Conservation (phyloP, 2,329 filamentous ascomycete genomes). For the Diaporthe citri region DNA sequence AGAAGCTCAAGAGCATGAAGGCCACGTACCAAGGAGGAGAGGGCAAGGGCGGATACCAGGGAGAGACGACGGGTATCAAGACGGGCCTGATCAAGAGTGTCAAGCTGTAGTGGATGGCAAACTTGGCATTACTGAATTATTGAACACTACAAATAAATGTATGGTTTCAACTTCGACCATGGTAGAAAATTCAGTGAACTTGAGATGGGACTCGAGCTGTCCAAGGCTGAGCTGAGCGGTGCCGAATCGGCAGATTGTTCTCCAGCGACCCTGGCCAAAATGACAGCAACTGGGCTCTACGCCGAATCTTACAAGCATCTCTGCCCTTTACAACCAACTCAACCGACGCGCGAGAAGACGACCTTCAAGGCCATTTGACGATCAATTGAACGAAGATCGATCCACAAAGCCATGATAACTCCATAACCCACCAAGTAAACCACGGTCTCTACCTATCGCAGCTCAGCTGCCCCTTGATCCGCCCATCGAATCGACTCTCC, state of each 20-base stretch:
- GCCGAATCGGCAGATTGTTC: constrained; percentile 34
- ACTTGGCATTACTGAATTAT: neutral
- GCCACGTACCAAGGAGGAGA: constrained; percentile 88
- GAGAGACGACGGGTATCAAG: constrained; percentile 96
- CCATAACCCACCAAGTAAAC: neutral
- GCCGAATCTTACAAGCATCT: neutral
- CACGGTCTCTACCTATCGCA: constrained; percentile 4
- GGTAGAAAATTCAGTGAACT: neutral
- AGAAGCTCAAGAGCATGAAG: constrained; percentile 92
- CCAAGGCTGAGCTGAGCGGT: neutral
- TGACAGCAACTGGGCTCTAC: constrained; percentile 30
- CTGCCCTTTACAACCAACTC: neutral
- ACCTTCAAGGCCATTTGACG: neutral
- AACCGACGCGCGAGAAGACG: neutral
- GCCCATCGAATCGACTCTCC: neutral
- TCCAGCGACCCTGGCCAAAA: constrained; percentile 19
- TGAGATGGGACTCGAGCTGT: neutral
- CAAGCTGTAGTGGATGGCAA: constrained; percentile 74
- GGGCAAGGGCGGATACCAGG: constrained; percentile 86
- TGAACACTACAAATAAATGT: neutral
- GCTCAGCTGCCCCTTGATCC: constrained; percentile 11
- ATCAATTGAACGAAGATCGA: neutral
- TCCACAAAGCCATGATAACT: constrained; percentile 34
- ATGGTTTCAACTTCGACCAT: neutral
- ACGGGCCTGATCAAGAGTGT: constrained; percentile 91